Evolutionary conservation across 495 filamentous ascomycete genomes (phyloP), one percentile per base, ranked within the genome.

Genomic region (Terfezia claveryi): DNA sequence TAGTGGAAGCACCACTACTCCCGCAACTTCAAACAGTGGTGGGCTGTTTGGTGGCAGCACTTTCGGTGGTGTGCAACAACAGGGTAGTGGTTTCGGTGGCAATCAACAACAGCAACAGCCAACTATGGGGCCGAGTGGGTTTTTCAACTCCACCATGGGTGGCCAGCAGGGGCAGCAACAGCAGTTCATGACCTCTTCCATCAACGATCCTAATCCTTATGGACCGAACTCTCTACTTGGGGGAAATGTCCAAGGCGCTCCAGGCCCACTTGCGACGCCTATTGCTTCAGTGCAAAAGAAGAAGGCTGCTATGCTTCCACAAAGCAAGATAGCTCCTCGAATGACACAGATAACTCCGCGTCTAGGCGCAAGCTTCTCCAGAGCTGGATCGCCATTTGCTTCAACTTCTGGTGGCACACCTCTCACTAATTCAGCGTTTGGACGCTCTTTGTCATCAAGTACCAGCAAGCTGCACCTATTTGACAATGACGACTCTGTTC

Each of bases 291-390:
- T 83, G 64, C 73, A 78, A 51, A 84, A 81, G 68, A 81, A 83
- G 66, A 79, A 75, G 56, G 81, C 85, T 7, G 78, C 82, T 36
- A 59, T 65, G 58, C 66, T 94, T 55, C 91, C 92, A 8, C 78
- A 87, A 60, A 88, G 92, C 69, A 91, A 85, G 67, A 77, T 95
- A 58, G 91, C 83, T 23, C 86, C 87, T 1, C 78, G 76, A 37
- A 81, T 84, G 46, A 77, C 84, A 51, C 80, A 82, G 37, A 79
- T 81, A 27, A 94, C 88, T 3, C 91, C 91, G 4, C 66, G 68
- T 37, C 58, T 78, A 54, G 74, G 74, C 65, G 78, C 73, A 66
- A 78, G 76, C 56, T 73, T 76, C 55, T 61, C 63, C n/a, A 55
- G 63, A 52, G 62, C 52, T 12, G 54, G 55, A 23, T 61, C 60